Conservation (phyloP, 352 stramenopile species). For the Globisporangium mamillatum region DNA sequence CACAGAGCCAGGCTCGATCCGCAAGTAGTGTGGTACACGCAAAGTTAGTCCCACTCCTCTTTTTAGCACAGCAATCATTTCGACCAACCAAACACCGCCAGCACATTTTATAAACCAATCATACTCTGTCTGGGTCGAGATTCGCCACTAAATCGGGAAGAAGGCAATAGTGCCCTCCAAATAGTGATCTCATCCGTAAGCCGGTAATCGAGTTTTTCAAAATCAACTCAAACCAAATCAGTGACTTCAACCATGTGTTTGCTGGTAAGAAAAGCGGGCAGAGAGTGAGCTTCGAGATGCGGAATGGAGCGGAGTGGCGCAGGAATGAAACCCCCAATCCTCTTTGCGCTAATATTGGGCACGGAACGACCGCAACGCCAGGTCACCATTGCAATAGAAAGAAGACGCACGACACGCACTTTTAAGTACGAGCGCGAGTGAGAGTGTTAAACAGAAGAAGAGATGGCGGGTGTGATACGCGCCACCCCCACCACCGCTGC, state of each 20-base stretch:
- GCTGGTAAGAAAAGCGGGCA: neutral
- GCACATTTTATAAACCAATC: neutral
- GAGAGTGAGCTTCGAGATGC: neutral
- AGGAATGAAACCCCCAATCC: neutral
- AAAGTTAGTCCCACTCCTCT: neutral
- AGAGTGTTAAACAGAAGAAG: neutral
- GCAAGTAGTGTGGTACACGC: neutral
- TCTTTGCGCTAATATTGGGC: neutral
- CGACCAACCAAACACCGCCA: neutral
- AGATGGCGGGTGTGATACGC: constrained; percentile 5
- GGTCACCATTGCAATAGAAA: neutral
- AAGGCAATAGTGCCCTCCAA: neutral
- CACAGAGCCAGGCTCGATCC: neutral
- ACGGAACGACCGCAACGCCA: neutral
- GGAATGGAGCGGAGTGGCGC: neutral
- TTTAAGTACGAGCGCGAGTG: neutral
- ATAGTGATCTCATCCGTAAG: neutral
- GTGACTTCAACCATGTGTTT: neutral
- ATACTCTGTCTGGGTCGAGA: neutral
- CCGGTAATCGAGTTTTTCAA: too few relatives aligned
- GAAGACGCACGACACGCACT: neutral
- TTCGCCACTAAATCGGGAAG: neutral
- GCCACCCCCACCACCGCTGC: neutral
- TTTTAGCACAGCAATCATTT: neutral
- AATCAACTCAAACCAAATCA: too few relatives aligned